Percentiles rank a stretch among this genome's conserved stretches.
Conservation (phyloP, 2,329 filamentous ascomycete species). For the Neofusicoccum cordaticola region DNA sequence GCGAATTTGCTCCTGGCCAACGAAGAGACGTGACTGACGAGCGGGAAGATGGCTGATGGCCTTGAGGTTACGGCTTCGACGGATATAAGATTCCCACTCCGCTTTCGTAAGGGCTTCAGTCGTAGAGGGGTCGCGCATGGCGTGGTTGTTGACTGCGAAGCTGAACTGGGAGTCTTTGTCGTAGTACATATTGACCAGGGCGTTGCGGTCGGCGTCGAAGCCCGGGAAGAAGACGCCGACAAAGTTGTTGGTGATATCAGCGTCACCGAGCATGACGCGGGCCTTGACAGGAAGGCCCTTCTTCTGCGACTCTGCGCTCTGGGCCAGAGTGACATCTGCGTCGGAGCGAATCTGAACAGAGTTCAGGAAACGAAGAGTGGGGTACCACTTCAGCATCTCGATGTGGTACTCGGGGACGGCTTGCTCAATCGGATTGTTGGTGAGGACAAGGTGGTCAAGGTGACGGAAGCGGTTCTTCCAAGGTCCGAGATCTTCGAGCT, state of each 20-base stretch:
- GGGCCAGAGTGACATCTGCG: slow-evolving; percentile 55
- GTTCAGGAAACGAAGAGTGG: slow-evolving; percentile 74
- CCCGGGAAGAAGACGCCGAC: slow-evolving; percentile 69
- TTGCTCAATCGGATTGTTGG: slow-evolving; percentile 67
- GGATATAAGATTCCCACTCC: slow-evolving; percentile 73
- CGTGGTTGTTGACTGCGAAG: slow-evolving; percentile 65
- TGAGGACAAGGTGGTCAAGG: slow-evolving; percentile 77
- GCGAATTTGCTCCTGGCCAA: slow-evolving; percentile 63
- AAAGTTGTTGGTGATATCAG: slow-evolving; percentile 72
- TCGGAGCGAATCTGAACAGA: slow-evolving; percentile 69
- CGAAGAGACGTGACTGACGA: slow-evolving; percentile 64
- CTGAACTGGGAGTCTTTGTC: slow-evolving; percentile 75
- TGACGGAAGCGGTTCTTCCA: slow-evolving; percentile 79
- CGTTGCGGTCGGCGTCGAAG: slow-evolving; percentile 69
- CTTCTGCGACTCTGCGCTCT: slow-evolving; percentile 26
- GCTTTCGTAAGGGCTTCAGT: slow-evolving; percentile 42
- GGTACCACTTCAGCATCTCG: slow-evolving; percentile 78
- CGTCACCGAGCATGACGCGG: slow-evolving; percentile 71
- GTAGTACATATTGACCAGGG: slow-evolving; percentile 66
- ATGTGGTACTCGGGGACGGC: slow-evolving; percentile 53
- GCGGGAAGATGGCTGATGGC: slow-evolving; percentile 62
- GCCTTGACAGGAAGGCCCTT: slow-evolving; percentile 61
- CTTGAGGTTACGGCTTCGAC: slow-evolving; percentile 72
- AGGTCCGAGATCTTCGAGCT: slow-evolving; percentile 63
- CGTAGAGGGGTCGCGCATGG: slow-evolving; percentile 47